phyloP scores from a whole-genome alignment of 1,284 basidiomycete genomes.

The Porogramme epimiltina region DNA sequence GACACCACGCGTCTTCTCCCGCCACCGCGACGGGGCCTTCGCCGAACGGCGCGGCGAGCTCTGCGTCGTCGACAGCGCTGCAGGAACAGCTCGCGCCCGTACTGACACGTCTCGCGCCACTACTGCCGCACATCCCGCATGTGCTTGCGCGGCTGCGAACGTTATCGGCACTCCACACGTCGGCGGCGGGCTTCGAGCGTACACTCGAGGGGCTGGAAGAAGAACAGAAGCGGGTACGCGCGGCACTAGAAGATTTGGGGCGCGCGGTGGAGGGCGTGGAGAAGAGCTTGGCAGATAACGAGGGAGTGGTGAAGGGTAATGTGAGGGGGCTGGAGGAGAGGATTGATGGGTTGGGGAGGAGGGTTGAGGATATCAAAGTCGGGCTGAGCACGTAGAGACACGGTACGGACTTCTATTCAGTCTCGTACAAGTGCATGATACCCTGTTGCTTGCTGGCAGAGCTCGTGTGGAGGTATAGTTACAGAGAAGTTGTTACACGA shows the following conservation, averaged over 20 bases:
- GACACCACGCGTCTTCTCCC: conserved; percentile 8
- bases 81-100: conserved; percentile 76
- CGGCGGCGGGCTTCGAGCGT: conserved; percentile 78
- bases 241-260: conserved; percentile 68
- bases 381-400: background rate
- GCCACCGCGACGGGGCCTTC: conserved; percentile 37
- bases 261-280: conserved; percentile 73
- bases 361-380: conserved; percentile 31
- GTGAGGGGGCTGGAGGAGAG: conserved; percentile 47
- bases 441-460: too few species aligned
- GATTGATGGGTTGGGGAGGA: conserved; percentile 26
- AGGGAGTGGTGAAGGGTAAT: conserved; percentile 69
- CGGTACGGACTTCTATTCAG: too few species aligned
- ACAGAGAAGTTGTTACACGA: too few species aligned
- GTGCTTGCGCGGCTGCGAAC: conserved; percentile 89
- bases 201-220: conserved; percentile 72
- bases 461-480: too few species aligned
- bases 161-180: conserved; percentile 80
- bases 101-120: conserved; percentile 81
- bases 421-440: too few species aligned
- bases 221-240: conserved; percentile 64
- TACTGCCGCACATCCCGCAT: conserved; percentile 88
- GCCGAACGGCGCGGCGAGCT: conserved; percentile 32
- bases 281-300: conserved; percentile 76
- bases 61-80: conserved; percentile 33